A percentile compares a stretch with the other conserved stretches of the same genome.
Evolutionary conservation across 352 stramenopile species (phyloP).

Genomic region (Globisporangium nunn): DNA sequence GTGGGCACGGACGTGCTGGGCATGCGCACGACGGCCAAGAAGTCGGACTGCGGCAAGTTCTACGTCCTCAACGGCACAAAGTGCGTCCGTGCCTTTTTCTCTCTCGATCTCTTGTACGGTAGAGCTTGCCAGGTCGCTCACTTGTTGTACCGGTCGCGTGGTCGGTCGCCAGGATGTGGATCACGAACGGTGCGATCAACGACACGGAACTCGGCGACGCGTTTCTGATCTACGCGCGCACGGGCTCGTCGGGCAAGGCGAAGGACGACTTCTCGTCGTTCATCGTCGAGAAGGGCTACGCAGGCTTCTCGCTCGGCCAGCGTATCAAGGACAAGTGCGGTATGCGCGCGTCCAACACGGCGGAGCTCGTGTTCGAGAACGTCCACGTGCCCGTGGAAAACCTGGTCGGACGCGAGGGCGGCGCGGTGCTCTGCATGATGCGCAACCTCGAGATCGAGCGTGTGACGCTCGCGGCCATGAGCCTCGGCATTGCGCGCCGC

Average conservation of each 20-base stretch:
- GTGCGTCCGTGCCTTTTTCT: constrained; percentile 20
- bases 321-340: constrained; percentile 98
- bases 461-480: constrained; percentile 96
- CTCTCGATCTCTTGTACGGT: neutral
- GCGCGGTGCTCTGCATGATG: constrained; percentile 88
- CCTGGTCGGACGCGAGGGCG: constrained; percentile 83
- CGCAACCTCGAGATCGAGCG: constrained; percentile 99
- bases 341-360: constrained; percentile 96
- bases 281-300: constrained; percentile 95
- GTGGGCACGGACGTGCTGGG: constrained; percentile 93
- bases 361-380: constrained; percentile 98
- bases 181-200: constrained; percentile 98
- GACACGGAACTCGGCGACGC: constrained; percentile 92
- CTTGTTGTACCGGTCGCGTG: neutral
- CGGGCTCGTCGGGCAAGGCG: constrained; percentile 76
- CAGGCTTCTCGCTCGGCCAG: constrained; percentile 95
- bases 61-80: constrained; percentile 90
- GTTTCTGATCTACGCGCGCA: constrained; percentile 98
- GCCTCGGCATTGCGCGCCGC: constrained; percentile 92
- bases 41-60: constrained; percentile 77
- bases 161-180: constrained; percentile 92
- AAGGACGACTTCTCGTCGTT: constrained; percentile 95
- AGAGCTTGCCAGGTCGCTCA: too few relatives aligned
- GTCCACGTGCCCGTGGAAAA: constrained; percentile 91
- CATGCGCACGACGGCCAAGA: constrained; percentile 93